These are phyloP conservation scores for Helichrysum umbraculigerum DNA, from an alignment of 129 eudicot genomes.

Conservation along the genomic window DNA sequence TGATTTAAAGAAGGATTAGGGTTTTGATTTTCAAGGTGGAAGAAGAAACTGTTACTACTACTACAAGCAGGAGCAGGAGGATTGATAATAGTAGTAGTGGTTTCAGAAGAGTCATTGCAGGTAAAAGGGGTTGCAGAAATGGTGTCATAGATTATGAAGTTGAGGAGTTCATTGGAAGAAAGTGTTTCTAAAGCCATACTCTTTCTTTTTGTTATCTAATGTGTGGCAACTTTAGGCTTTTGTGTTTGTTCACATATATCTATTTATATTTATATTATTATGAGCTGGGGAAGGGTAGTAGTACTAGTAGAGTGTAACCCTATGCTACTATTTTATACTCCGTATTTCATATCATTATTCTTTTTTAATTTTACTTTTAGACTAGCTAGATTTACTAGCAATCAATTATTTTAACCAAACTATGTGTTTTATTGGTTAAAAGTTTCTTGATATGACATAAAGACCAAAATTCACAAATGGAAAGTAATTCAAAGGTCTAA, in stretches of 20 bases:
- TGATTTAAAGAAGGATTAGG: constrained; percentile 35
- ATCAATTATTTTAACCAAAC: background rate
- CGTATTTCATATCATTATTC: background rate
- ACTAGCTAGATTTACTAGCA: background rate
- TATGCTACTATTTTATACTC: constrained; percentile 14
- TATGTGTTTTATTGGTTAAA: background rate
- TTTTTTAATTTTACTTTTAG: background rate
- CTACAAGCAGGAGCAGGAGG: constrained; percentile 6
- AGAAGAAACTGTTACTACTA: constrained; percentile 26
- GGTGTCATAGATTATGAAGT: constrained; percentile 80
- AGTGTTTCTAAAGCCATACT: constrained; percentile 80
- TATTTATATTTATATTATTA: constrained; percentile 27
- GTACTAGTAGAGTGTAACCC: constrained; percentile 18
- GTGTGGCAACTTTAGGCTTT: constrained; percentile 47
- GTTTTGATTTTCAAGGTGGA: constrained; percentile 29
- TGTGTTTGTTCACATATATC: constrained; percentile 31
- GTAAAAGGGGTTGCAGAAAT: constrained; percentile 58
- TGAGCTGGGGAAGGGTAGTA: background rate
- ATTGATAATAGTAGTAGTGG: constrained; percentile 23
- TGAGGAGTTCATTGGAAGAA: constrained; percentile 68
- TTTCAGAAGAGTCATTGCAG: constrained; percentile 45
- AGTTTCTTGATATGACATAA: background rate
- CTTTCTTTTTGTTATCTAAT: constrained; percentile 37
- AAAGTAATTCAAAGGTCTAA: background rate
- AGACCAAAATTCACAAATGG: background rate